Base-by-base conservation (phyloP, 2,329 filamentous ascomycete genomes). In the Colletotrichum salicis region DNA sequence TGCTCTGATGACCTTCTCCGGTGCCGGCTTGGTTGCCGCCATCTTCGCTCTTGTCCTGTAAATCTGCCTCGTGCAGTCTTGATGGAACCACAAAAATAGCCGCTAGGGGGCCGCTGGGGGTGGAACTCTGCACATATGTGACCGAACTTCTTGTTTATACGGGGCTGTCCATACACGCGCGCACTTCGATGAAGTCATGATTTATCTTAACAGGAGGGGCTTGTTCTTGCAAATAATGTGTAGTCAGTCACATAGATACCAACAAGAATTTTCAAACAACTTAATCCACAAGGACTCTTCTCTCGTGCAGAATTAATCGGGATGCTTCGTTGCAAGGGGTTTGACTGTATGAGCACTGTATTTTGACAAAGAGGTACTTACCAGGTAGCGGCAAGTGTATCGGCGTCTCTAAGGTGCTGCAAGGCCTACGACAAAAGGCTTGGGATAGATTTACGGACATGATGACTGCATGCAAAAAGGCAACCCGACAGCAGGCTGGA, bases 1-100 rank as follows among this genome's bases (percentile, higher is more conserved):
- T 19, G 67, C 67, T 1, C 19, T 66, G 19, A 57, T 67, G 64
- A 71, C 61, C 70, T 45, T 72, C 52, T 72, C 70, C 8, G 67
- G 56, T 33, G 70, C 70, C 8, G 67, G 51, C 3, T 13, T 71
- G 35, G 48, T 55, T 15, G 57, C 52, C n/a, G 70, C 51, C 31
- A n/a, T 72, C 24, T 61, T 57, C 19, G 70, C 60, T 22, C 45
- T 72, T 56, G 11, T 72, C 27, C 61, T 72, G n/a, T 72, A 67
- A 70, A 61, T 19, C 2, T 7, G 31, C 15, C 33, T 22, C 7
- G 6, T 29, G 59, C 45, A 11, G 8, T 3, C 24, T 19, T 7
- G 24, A 31, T 7, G 2, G 24, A 41, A 62, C 51, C 15, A 52
- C 29, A 51, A 41, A 22, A 35, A 33, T 13, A 29, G 61, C 10